Percentiles rank a stretch among this genome's conserved stretches.
phyloP scores from a whole-genome alignment of 2,329 filamentous ascomycete genomes.

The Penicillium sp. region DNA sequence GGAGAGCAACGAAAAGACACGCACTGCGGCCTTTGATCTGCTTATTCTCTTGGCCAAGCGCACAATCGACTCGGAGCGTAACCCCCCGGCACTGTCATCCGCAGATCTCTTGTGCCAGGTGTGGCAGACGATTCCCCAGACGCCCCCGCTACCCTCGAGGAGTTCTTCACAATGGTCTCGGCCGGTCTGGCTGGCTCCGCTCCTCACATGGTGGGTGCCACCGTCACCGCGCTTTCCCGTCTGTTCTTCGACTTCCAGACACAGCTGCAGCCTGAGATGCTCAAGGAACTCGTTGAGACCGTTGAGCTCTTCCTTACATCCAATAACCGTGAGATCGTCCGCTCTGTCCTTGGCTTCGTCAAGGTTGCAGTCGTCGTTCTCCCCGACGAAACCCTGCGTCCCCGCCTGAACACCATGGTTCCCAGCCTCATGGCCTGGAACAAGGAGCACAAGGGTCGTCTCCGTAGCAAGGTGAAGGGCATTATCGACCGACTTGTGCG shows the following conservation, averaged over 20 bases:
- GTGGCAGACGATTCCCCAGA: constrained; percentile 79
- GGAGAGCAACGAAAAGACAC: constrained; percentile 93
- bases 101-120: constrained; percentile 81
- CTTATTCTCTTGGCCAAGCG: constrained; percentile 84
- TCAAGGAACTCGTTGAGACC: constrained; percentile 84
- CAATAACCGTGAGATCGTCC: constrained; percentile 95
- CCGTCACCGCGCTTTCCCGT: constrained; percentile 92
- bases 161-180: constrained; percentile 98
- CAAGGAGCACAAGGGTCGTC: constrained; percentile 96
- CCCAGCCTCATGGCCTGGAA: constrained; percentile 94
- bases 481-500: constrained; percentile 93
- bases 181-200: constrained; percentile 89
- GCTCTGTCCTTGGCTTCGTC: constrained; percentile 90
- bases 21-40: constrained; percentile 84
- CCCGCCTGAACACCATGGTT: constrained; percentile 72
- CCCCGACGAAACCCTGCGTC: constrained; percentile 73
- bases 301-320: constrained; percentile 95
- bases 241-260: constrained; percentile 87
- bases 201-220: constrained; percentile 95
- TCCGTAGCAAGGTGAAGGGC: constrained; percentile 96
- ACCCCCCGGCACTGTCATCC: constrained; percentile 66
- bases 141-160: constrained; percentile 79
- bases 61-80: constrained; percentile 63
- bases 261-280: constrained; percentile 64
- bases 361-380: constrained; percentile 91